Evolutionary conservation across 2,329 filamentous ascomycete species (phyloP), one percentile per base, ranked within the genome.

Genomic region (Tolypocladium album): DNA sequence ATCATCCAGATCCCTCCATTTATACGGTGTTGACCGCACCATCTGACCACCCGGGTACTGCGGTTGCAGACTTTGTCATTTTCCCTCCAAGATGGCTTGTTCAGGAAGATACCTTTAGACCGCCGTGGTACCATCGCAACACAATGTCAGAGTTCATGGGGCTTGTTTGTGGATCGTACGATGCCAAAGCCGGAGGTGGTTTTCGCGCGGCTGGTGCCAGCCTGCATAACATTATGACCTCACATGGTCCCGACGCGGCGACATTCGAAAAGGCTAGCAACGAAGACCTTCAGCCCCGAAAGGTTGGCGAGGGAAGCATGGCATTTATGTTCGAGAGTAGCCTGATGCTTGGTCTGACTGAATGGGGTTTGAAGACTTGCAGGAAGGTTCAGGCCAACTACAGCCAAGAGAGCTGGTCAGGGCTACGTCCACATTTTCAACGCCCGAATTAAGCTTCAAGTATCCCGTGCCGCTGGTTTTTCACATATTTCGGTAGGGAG

Each of bases 1-100:
- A 92, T 71, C 89, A 93, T 67, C 88, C 88, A 0, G 89, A 92
- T 68, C 89, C 89, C 0, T 86, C 82, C 61, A 92, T 93, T 70
- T 92, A 86, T 75, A 92, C 85, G 0, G 87, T 90, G 4, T 75
- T 89, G 4, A 85, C 87, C 1, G 85, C 83, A 0, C 84, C 81
- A 11, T 84, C 83, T 2, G 74, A 79, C 2, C 79, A 79, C 1
- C 78, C 83, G 0, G 84, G 86, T 8, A 87, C 87, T 0, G 85
- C 87, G 22, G 74, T 88, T 8, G 86, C 85, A 6, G 88, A 90
- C 73, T 89, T 90, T 65, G 84, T 89, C 68, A 85, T 89, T 72
- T 89, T 90, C 73, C 86, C 87, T 2, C 87, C 87, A 0, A 79
- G 87, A 34, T 90, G 87, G 87, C 80, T 88, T 27, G 86, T 88